Base-by-base conservation (phyloP, 805 yeast species). In the Kregervanrija delftensis region DNA sequence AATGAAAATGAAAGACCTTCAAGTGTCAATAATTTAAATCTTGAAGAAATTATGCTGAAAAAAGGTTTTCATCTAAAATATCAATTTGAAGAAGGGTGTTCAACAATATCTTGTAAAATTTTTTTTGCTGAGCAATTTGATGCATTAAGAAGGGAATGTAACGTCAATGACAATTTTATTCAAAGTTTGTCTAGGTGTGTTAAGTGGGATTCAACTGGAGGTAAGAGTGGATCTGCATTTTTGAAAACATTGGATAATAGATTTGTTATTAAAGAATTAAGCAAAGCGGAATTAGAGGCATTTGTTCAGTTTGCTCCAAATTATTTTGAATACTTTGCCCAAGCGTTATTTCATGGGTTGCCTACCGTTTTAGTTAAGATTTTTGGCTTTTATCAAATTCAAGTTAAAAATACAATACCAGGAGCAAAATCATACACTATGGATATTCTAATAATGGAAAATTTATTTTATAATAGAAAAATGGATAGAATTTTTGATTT, bases 81-180 rank as follows among this genome's bases (percentile, higher is more conserved):
- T 61, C 96, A 90, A 60, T 88, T 88, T 61, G 83, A 83, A 53
- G 96, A 90, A 60, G 95, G 90, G 0, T 73, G 74, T 33, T 85
- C 96, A 0, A 77, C 77, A 13, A 71, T 93, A 53, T 85, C 96
- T 4, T 93, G 99, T 66, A 91, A 91, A 63, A 84, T 95, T 6
- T 93, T 91, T 60, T 93, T 84, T 69, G 86, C 96, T 5, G 98
- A 91, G 56, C 98, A 93, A 59, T 93, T 93, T 66, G 97, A 91
- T 59, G 97, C 98, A 0, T 81, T 93, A 54, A 71, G 99, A 45
- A 73, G 79, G 46, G 82, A 86, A 30, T 91, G 97, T 68, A 89
- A 87, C 1, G 78, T 81, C 45, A 79, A 79, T 46, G 83, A 76
- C 5, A 76, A 75, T 52, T 93, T 83, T 53, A 79, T 93, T 35